These are phyloP conservation scores for Clitocybe nebularis DNA, from an alignment of 1,284 basidiomycete genomes.

Conservation along the genomic window DNA sequence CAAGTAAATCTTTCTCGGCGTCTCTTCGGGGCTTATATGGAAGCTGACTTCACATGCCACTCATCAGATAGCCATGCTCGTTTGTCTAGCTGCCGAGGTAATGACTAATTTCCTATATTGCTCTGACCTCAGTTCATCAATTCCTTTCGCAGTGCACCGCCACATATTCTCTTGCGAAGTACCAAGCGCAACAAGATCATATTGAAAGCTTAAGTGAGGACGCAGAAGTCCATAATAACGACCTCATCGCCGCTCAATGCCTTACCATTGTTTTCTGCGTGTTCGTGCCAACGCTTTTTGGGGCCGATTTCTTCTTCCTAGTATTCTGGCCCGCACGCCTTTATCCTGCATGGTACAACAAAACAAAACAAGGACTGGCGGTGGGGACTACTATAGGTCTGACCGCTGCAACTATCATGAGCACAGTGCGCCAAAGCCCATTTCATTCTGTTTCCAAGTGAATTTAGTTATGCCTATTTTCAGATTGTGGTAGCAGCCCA, in stretches of 20 bases:
- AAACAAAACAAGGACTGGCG: constrained; percentile 19
- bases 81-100: constrained; percentile 29
- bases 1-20: constrained; percentile 8
- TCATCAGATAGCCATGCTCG: constrained; percentile 28
- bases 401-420: constrained; percentile 22
- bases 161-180: constrained; percentile 31
- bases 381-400: constrained; percentile 24
- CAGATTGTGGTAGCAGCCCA: constrained; percentile 26
- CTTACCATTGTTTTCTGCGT: constrained; percentile 30
- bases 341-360: constrained; percentile 29
- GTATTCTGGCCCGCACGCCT: constrained; percentile 26
- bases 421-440: constrained; percentile 23
- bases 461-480: not conserved
- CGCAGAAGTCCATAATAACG: constrained; percentile 26
- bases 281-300: constrained; percentile 29
- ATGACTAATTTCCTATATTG: not conserved
- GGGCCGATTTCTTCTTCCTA: constrained; percentile 32
- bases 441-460: not conserved
- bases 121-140: not conserved
- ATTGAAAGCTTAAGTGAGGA: constrained; percentile 18
- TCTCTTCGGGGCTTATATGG: not conserved
- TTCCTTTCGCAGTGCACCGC: constrained; percentile 23
- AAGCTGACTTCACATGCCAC: not conserved
- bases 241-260: constrained; percentile 24
- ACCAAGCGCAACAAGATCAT: constrained; percentile 24